A percentile compares a stretch with the other conserved stretches of the same genome.
These are phyloP conservation scores for Jatropha curcas DNA, from an alignment of 345 rosid genomes.

Conservation along the genomic window DNA sequence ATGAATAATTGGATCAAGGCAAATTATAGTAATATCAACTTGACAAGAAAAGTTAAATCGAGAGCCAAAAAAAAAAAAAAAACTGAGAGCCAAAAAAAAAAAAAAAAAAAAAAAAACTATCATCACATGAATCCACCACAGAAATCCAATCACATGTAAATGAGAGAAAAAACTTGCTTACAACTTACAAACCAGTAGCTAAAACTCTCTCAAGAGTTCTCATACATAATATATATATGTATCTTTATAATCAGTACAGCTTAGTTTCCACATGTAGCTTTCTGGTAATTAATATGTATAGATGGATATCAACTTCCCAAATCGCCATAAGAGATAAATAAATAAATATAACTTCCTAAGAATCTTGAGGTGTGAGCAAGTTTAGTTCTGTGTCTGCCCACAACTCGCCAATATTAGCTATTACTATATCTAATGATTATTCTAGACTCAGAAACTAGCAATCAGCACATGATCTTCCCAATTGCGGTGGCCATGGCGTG, in stretches of 20 bases:
- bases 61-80: too few relatives aligned
- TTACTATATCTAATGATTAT: not conserved
- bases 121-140: too few relatives aligned
- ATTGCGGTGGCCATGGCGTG: conserved; percentile 33
- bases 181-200: too few relatives aligned
- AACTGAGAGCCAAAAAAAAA: too few relatives aligned
- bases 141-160: too few relatives aligned
- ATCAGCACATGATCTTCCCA: conserved; percentile 16
- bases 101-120: too few relatives aligned
- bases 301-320: not conserved
- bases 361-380: not conserved
- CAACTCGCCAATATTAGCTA: not conserved
- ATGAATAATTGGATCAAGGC: too few relatives aligned
- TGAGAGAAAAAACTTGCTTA: too few relatives aligned
- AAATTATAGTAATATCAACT: too few relatives aligned
- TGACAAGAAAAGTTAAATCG: too few relatives aligned
- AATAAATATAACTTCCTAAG: conserved; percentile 2
- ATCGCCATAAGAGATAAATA: not conserved
- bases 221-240: not conserved
- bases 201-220: not conserved
- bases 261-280: not conserved
- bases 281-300: not conserved
- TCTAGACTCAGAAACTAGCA: conserved; percentile 7
- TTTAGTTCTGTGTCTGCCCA: not conserved
- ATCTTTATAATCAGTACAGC: not conserved